Evolutionary conservation across 164 flowering plant species (phyloP), one percentile per base, ranked within the genome.

Genomic region (Buxus sempervirens): DNA sequence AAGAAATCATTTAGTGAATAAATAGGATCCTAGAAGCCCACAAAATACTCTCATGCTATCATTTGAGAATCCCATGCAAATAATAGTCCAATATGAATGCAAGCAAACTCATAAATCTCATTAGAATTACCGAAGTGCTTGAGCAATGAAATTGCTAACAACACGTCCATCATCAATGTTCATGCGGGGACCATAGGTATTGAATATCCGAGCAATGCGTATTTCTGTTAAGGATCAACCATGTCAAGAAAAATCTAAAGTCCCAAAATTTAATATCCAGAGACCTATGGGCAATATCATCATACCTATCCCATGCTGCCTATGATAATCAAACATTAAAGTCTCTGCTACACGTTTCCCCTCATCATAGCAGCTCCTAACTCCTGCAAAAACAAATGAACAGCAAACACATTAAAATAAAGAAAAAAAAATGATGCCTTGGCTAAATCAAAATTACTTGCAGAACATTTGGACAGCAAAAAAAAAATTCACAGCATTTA

Each of bases 311-410:
- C 96, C 96, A 76, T 90, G 96, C 66, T 90, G 96, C 73, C 96
- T 85, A 67, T 90, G 93, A 76, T 90, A 90, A 74, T 88, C 93
- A 67, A 90, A 90, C 96, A 90, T 90, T 81, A 88, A 73, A n/a
- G 93, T 90, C 76, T 90, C 96, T 45, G 96, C 96, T 4, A 90
- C 96, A 71, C 93, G 89, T 66, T 90, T 90, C 54, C 96, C 96
- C 80, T 90, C 96, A 65, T 90, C 96, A 72, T 89, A 89, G 79
- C 95, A 88, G 74, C 93, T 86, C 67, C 93, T 70, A 54, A 88
- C 93, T 62, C 93, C 93, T 88, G 69, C 13, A 72, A 49, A n/a
- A 54, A 54, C 15, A 53, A 2, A 21, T 45, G n/a, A 36, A 32
- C 8, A 22, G 41, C 8, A 49, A 53, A 19, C 1, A 4, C 14